Conservation (phyloP, 768 basidiomycete species). For the Xanthoconium stramineum region DNA sequence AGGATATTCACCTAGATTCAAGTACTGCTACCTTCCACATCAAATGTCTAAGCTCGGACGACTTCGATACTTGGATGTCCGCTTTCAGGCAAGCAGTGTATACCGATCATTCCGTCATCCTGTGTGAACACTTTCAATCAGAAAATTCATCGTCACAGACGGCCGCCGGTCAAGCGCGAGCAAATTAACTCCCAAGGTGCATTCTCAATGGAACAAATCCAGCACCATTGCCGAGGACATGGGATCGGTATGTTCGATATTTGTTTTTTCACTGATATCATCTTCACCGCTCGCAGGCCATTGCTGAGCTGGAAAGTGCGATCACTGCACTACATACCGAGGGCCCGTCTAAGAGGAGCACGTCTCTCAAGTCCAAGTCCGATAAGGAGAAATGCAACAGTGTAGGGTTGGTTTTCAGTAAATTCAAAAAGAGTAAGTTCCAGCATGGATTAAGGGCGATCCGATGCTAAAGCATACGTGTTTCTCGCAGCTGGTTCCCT, state of each 20-base stretch:
- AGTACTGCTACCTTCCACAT: slow-evolving; percentile 77
- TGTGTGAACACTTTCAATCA: slow-evolving; percentile 30
- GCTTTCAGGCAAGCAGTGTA: slow-evolving; percentile 57
- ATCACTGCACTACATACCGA: slow-evolving; percentile 44
- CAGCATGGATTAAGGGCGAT: background rate
- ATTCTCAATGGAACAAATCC: slow-evolving; percentile 48
- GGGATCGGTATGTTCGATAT: slow-evolving; percentile 45
- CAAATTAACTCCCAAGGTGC: slow-evolving; percentile 38
- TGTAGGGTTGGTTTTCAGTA: slow-evolving; percentile 42
- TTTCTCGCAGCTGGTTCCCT: slow-evolving; percentile 19
- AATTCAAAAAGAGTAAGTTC: slow-evolving; percentile 59
- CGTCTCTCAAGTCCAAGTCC: slow-evolving; percentile 32
- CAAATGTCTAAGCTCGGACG: slow-evolving; percentile 66
- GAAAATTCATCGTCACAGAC: slow-evolving; percentile 55
- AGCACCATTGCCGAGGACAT: slow-evolving; percentile 63
- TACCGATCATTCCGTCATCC: slow-evolving; percentile 6
- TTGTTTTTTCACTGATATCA: slow-evolving; percentile 1
- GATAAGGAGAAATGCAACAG: slow-evolving; percentile 46
- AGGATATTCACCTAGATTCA: slow-evolving; percentile 80
- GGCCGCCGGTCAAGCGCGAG: slow-evolving; percentile 35
- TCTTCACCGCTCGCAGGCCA: slow-evolving; percentile 39
- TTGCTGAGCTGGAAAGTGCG: slow-evolving; percentile 56
- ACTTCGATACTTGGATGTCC: slow-evolving; percentile 72
- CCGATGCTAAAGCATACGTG: background rate
- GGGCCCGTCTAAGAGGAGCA: slow-evolving; percentile 35